A percentile compares a stretch with the other conserved stretches of the same genome.
Conservation (phyloP, 768 basidiomycete species). For the Lactifluus pinguis region DNA sequence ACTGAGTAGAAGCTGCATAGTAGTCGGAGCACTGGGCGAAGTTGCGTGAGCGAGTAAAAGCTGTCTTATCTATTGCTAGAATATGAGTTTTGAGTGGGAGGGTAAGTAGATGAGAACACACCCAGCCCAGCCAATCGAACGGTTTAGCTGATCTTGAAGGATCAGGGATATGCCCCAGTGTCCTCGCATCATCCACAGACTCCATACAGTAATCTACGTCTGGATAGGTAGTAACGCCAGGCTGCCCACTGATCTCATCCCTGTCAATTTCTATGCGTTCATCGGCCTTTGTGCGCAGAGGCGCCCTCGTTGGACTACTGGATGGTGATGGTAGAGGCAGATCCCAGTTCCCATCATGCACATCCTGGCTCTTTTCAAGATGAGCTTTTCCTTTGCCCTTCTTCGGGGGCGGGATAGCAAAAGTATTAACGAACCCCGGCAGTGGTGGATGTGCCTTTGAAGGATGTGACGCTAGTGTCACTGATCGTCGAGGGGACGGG, state of each 20-base stretch:
- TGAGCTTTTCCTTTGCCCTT: conserved; percentile 4
- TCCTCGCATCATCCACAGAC: background rate
- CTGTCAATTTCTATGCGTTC: conserved; percentile 7
- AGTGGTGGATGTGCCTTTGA: background rate
- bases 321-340: background rate
- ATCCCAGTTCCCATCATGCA: background rate
- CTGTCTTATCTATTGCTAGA: conserved; percentile 13
- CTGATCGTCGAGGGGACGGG: background rate
- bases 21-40: conserved; percentile 1
- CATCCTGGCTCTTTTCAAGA: conserved; percentile 6
- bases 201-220: background rate
- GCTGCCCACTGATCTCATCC: background rate
- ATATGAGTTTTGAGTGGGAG: background rate
- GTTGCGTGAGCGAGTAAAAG: conserved; percentile 13
- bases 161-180: background rate
- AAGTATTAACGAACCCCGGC: conserved; percentile 19
- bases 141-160: background rate
- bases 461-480: background rate
- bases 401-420: background rate
- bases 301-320: background rate
- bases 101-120: background rate
- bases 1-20: conserved; percentile 14
- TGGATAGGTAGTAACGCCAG: background rate
- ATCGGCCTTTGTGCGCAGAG: background rate
- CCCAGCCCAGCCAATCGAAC: conserved; percentile 16